phyloP scores from a whole-genome alignment of 2,329 filamentous ascomycete species.

The Shiraia bambusicola region DNA sequence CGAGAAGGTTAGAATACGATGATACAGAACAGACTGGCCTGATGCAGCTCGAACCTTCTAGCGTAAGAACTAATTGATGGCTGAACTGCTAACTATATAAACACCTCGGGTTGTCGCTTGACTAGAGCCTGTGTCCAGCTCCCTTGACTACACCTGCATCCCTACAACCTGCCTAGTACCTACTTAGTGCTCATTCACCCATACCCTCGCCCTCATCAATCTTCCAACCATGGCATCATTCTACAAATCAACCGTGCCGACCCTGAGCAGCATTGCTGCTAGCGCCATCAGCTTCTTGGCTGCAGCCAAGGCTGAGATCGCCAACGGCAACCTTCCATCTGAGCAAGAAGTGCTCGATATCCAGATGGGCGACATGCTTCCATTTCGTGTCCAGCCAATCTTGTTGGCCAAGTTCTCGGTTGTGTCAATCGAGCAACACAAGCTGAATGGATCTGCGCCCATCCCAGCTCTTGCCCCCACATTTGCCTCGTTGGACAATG shows the following conservation, averaged over 20 bases:
- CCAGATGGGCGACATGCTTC: constrained; percentile 20
- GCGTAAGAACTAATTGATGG: no score
- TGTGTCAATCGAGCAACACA: constrained; percentile 8
- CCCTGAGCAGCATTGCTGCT: constrained; percentile 9
- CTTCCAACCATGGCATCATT: constrained; percentile 6
- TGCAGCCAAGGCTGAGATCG: constrained; percentile 18
- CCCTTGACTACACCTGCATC: no score
- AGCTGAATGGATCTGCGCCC: constrained; percentile 6
- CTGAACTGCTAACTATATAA: no score
- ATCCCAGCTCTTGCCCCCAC: constrained; percentile 9
- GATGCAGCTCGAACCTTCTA: no score
- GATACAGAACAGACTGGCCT: no score
- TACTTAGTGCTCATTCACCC: no score
- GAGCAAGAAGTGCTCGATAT: constrained; percentile 21
- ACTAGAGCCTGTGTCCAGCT: no score
- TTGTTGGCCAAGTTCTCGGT: constrained; percentile 17
- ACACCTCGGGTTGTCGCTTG: no score
- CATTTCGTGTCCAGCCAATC: constrained; percentile 23
- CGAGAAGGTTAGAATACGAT: no score
- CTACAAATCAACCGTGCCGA: constrained; percentile 19
- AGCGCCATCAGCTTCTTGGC: constrained; percentile 19
- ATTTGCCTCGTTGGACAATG: constrained; percentile 18
- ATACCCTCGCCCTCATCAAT: no score
- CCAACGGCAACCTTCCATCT: constrained; percentile 10
- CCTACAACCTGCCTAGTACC: no score